Conservation (phyloP, 345 rosid species). For the Hibiscus mutabilis region DNA sequence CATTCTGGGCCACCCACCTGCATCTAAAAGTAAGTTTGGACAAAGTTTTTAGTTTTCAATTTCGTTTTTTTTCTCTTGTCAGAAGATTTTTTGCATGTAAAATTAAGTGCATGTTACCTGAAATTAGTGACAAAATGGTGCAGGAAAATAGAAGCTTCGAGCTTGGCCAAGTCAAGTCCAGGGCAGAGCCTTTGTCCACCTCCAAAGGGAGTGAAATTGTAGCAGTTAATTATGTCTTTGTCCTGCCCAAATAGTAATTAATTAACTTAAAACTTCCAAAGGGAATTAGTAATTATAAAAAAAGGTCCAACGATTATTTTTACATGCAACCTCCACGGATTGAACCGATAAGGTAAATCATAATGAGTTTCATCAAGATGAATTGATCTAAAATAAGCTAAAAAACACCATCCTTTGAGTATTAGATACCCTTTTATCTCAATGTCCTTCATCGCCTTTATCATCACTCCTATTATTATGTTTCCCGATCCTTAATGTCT, state of each 20-base stretch:
- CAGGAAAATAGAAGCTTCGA: slow-evolving; percentile 82
- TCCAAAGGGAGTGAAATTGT: slow-evolving; percentile 85
- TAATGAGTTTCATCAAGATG: slow-evolving; percentile 84
- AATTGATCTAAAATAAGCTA: slow-evolving; percentile 81
- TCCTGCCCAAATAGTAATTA: slow-evolving; percentile 37
- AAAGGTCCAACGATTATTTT: slow-evolving; percentile 5
- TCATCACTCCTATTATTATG: slow-evolving; percentile 81
- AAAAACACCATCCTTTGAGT: slow-evolving; percentile 92
- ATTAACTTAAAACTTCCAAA: background rate
- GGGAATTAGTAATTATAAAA: background rate
- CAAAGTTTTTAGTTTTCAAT: no score
- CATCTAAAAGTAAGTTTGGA: slow-evolving; percentile 1
- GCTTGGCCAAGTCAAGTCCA: slow-evolving; percentile 89
- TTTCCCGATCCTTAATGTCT: slow-evolving; percentile 88
- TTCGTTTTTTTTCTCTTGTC: background rate
- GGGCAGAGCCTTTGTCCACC: slow-evolving; percentile 97
- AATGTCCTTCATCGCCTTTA: slow-evolving; percentile 76
- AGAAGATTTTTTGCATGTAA: background rate
- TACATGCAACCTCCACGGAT: slow-evolving; percentile 99
- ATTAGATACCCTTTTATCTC: slow-evolving; percentile 75
- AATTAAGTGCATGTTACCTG: slow-evolving; percentile 39
- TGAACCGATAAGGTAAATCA: slow-evolving; percentile 71
- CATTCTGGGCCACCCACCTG: slow-evolving; percentile 89
- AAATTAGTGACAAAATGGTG: slow-evolving; percentile 80
- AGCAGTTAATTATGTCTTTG: slow-evolving; percentile 40